Evolutionary conservation across 495 filamentous ascomycete species (phyloP).

Genomic region (Aspergillus mulundensis): DNA sequence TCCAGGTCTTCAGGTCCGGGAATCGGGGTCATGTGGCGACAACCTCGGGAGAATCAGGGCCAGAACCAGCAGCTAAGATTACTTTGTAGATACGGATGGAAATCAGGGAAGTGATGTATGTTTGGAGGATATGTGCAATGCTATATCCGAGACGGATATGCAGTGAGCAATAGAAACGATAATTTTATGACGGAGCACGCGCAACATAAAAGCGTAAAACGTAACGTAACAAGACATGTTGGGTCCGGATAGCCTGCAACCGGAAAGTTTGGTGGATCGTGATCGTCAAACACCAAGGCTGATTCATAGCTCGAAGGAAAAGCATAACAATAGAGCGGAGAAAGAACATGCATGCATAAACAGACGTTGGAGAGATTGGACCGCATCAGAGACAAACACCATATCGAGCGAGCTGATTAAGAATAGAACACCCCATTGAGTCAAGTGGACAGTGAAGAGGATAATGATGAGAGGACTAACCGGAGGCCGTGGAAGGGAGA

Average conservation of each 20-base stretch:
- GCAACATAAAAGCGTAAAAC: not conserved
- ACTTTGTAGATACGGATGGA: not conserved
- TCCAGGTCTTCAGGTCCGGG: not conserved
- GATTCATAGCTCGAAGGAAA: not conserved
- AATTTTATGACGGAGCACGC: not conserved
- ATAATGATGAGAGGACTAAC: conserved; percentile 5
- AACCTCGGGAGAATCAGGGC: not conserved
- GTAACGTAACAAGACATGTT: not conserved
- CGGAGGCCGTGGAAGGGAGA: conserved; percentile 1
- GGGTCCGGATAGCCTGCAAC: conserved; percentile 9
- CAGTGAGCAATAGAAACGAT: not conserved
- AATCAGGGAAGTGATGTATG: not conserved
- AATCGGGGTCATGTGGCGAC: not conserved
- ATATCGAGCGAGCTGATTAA: not conserved
- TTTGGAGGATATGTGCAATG: not conserved
- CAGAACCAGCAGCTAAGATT: not conserved
- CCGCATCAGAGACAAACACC: not conserved
- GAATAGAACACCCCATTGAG: not conserved
- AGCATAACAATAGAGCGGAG: not conserved
- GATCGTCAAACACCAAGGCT: not conserved
- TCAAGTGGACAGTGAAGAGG: not conserved
- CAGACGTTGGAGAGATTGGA: not conserved
- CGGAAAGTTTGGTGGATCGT: not conserved
- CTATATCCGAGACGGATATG: conserved; percentile 2
- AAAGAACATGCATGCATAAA: not conserved